Base-by-base conservation (phyloP, 768 basidiomycete genomes). In the Leucocoprinus birnbaumii region DNA sequence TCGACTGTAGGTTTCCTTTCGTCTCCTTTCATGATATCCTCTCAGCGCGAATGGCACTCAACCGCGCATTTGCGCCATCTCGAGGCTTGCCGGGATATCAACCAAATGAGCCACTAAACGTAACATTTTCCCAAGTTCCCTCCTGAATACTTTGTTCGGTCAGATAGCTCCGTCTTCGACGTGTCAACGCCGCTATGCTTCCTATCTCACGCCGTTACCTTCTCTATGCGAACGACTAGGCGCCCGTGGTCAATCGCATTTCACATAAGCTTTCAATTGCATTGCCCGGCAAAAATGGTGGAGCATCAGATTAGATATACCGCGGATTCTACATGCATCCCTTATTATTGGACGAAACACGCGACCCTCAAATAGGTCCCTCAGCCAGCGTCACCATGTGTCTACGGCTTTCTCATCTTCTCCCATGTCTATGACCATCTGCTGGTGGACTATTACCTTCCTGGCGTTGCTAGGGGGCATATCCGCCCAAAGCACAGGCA, bases 251-350 rank as follows among this genome's bases (percentile, higher is more conserved):
- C n/a, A 11, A 5, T 31, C 31, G 11, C 31, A 11, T 31, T 31
- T 41, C 40, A 14, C 40, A 41, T 19, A 41, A 19, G 5, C 18
- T 19, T 14, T 14, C 6, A 8, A 14, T 41, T 25, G 16, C 22
- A 8, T 3, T 24, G 2, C 3, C 0, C 41, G 37, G 16, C 41
- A 18, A 42, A 34, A 3, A 5, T 26, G 18, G n/a, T 35, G 42
- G 51, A 44, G 51, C 48, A 25, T 40, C 48, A 40, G 46, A 38
- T 50, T 21, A 48, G 46, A 48, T 48, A 27, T n/a, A 4, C 46
- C 46, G 46, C 46, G 46, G 46, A n/a, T 27, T 34, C 46, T n/a
- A 38, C 16, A 38, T 38, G 21, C 21, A 26, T 38, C 48, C 22
- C 44, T 44, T 27, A 11, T 18, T 21, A 52, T 52, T 40, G 48